Conservation (phyloP, 106 monocot genomes). For the Dactylorhiza incarnata region DNA sequence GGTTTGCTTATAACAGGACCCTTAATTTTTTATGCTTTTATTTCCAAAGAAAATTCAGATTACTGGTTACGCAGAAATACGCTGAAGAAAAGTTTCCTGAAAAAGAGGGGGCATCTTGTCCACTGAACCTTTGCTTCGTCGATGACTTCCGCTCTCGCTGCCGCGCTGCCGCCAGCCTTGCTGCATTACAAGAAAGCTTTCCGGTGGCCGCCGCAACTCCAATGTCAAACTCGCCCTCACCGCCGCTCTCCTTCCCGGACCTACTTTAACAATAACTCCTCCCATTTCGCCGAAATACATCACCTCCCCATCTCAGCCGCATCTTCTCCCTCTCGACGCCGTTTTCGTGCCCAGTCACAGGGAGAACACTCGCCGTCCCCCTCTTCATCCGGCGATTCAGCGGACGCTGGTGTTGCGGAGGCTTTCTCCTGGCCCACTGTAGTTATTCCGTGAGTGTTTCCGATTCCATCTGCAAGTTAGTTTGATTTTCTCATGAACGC, state of each 20-base stretch:
- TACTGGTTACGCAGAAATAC: too few relatives aligned
- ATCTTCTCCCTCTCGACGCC: background rate
- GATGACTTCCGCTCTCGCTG: background rate
- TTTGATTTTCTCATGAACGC: background rate
- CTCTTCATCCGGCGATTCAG: background rate
- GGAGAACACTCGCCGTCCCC: background rate
- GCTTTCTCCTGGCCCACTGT: slow-evolving; percentile 54
- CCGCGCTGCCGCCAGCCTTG: background rate
- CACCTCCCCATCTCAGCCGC: background rate
- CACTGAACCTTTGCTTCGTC: background rate
- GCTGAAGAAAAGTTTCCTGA: too few relatives aligned
- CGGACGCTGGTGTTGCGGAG: slow-evolving; percentile 14
- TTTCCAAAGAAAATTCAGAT: too few relatives aligned
- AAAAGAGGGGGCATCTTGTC: too few relatives aligned
- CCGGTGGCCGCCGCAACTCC: background rate
- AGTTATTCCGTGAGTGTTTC: slow-evolving; percentile 51
- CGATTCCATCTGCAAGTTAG: background rate
- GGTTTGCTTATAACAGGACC: too few relatives aligned
- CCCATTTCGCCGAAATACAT: background rate
- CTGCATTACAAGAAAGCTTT: background rate
- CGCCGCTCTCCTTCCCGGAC: background rate
- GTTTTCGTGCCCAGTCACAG: slow-evolving; percentile 6
- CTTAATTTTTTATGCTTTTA: too few relatives aligned
- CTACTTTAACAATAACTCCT: background rate
- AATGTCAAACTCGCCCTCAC: background rate